Percentiles rank a stretch among this genome's conserved stretches.
These are phyloP conservation scores for Colletotrichum tofieldiae DNA, from an alignment of 2,329 filamentous ascomycete species.

Conservation along the genomic window DNA sequence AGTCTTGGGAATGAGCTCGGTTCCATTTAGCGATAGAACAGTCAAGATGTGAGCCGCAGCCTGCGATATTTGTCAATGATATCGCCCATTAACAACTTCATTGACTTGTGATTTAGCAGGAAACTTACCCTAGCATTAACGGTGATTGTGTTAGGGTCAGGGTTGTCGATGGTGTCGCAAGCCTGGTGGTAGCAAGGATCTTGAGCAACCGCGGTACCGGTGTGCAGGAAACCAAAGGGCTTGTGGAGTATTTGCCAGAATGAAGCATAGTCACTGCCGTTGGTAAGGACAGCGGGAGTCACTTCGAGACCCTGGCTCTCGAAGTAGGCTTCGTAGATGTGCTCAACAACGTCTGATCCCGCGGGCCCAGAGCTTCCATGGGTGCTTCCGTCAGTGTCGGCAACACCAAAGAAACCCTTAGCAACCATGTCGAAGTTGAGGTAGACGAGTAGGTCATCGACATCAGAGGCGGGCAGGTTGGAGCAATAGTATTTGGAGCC, in stretches of 20 bases:
- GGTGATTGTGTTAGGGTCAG: slow-evolving; percentile 55
- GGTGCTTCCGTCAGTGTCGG: slow-evolving; percentile 54
- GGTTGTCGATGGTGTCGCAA: slow-evolving; percentile 58
- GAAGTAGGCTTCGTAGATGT: slow-evolving; percentile 54
- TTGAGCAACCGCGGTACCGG: slow-evolving; percentile 69
- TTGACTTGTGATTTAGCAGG: accelerated
- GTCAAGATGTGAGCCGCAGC: slow-evolving; percentile 53
- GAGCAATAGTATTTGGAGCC: slow-evolving; percentile 56
- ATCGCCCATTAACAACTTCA: accelerated
- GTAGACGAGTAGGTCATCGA: slow-evolving; percentile 56
- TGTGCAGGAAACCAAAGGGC: slow-evolving; percentile 72
- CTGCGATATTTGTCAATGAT: slow-evolving; percentile 15
- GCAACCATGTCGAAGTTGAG: slow-evolving; percentile 62
- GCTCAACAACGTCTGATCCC: slow-evolving; percentile 52
- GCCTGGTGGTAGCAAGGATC: slow-evolving; percentile 54
- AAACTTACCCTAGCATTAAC: slow-evolving; percentile 50
- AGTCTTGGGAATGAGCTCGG: slow-evolving; percentile 51
- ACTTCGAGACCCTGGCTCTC: slow-evolving; percentile 51
- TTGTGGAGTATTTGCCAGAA: slow-evolving; percentile 69
- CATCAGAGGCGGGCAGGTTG: slow-evolving; percentile 51
- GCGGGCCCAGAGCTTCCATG: slow-evolving; percentile 55
- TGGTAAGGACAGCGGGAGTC: slow-evolving; percentile 51
- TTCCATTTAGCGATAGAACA: slow-evolving; percentile 50
- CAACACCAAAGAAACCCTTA: slow-evolving; percentile 55
- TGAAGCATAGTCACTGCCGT: slow-evolving; percentile 73